phyloP scores from a whole-genome alignment of 495 filamentous ascomycete genomes.

The Astrocystis sublimbata region DNA sequence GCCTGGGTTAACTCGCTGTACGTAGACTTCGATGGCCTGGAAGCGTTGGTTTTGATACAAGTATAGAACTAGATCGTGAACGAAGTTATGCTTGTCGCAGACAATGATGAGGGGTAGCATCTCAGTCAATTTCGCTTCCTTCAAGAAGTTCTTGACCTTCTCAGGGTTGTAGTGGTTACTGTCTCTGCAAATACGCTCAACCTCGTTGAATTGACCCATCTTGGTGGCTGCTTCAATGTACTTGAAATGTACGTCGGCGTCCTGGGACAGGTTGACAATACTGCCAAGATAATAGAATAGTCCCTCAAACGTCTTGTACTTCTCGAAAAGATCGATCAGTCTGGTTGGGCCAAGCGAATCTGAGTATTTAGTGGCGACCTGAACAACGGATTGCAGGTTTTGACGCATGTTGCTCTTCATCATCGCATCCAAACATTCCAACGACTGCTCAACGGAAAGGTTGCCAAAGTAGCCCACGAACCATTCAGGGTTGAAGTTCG shows the following conservation, averaged over 20 bases:
- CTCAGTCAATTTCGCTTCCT: slow-evolving; percentile 89
- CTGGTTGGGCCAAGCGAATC: slow-evolving; percentile 89
- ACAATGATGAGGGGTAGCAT: slow-evolving; percentile 97
- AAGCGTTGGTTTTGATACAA: slow-evolving; percentile 99
- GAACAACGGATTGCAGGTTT: slow-evolving; percentile 90
- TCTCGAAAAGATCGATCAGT: slow-evolving; percentile 93
- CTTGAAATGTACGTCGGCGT: slow-evolving; percentile 96
- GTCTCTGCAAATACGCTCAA: slow-evolving; percentile 95
- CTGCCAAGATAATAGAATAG: slow-evolving; percentile 97
- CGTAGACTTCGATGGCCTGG: slow-evolving; percentile 98
- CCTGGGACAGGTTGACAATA: slow-evolving; percentile 95
- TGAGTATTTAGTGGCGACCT: slow-evolving; percentile 95
- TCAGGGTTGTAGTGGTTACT: slow-evolving; percentile 91
- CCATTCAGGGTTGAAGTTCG: slow-evolving; percentile 87
- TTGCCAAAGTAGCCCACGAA: slow-evolving; percentile 88
- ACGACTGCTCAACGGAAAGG: slow-evolving; percentile 88
- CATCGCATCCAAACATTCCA: slow-evolving; percentile 96
- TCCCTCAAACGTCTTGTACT: slow-evolving; percentile 93
- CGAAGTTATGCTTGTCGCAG: slow-evolving; percentile 97
- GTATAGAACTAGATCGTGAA: slow-evolving; percentile 94
- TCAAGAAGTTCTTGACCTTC: slow-evolving; percentile 99
- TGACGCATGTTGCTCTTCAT: slow-evolving; percentile 93
- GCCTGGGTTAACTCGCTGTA: slow-evolving; percentile 97
- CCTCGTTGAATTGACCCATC: slow-evolving; percentile 89
- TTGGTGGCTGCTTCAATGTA: slow-evolving; percentile 96